Base-by-base conservation (phyloP, 2,329 filamentous ascomycete genomes). In the Aspergillus pseudoviridinutans region DNA sequence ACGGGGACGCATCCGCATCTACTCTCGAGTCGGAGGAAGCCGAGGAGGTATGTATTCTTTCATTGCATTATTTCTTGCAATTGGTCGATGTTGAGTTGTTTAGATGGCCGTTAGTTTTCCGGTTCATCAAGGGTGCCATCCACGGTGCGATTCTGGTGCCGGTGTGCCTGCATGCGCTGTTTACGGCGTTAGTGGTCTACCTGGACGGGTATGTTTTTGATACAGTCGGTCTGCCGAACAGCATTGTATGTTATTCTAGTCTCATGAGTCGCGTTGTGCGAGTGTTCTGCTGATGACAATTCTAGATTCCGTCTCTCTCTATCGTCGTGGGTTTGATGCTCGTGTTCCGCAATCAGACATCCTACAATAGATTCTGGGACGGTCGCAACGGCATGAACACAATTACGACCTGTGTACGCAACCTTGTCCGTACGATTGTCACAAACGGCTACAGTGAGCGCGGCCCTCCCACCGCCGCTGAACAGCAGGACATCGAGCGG, bases 311-410 rank as follows among this genome's bases (percentile, higher is more conserved):
- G 1, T 83, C 80, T 14, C 74, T 88, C 1, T 85, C 82, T 35
- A 88, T 88, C 56, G 85, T 88, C 52, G 85, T 88, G 2, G 85
- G 85, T 65, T 70, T 88, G 44, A 87, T 88, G 80, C 82, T 88
- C 56, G 85, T 88, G 28, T 87, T 88, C 74, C 80, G 85, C 41
- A 87, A 88, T 64, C 79, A 82, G 62, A 87, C 84, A 3, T 82
- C 79, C 54, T 87, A 87, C 72, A 85, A 86, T 63, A 78, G 85
- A 1, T 87, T 87, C 74, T 87, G 85, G 85, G 81, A 81, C 3
- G 83, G 83, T 4, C 74, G 83, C 47, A 82, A 81, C 62, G 80
- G 83, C 61, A 78, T 87, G 55, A 83, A 78, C 10, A 79, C 79
- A 0, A 78, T 87, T 29, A 79, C 79, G 50, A 85, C 84, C n/a